Conservation (phyloP, 495 filamentous ascomycete species). For the Annulohypoxylon nitens region DNA sequence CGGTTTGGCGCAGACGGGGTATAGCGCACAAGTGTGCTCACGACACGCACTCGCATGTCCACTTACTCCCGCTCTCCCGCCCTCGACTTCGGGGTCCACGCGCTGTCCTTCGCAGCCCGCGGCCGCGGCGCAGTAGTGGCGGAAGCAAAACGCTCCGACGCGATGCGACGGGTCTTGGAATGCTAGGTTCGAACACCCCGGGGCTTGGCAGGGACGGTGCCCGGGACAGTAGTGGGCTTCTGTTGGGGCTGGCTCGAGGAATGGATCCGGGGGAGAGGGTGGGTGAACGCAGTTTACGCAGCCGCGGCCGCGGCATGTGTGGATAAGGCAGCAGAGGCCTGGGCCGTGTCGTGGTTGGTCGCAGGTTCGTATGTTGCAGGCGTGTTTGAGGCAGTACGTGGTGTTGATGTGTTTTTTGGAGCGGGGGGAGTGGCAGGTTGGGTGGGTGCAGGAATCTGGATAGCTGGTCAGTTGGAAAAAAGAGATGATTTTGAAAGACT, state of each 20-base stretch:
- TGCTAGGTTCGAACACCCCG: conserved; percentile 21
- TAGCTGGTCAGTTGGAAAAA: too few species aligned
- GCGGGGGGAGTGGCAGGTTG: conserved; percentile 30
- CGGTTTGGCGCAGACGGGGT: conserved; percentile 21
- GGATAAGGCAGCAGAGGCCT: conserved; percentile 23
- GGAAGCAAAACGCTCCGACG: conserved; percentile 32
- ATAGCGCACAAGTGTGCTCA: conserved; percentile 35
- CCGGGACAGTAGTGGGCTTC: conserved; percentile 22
- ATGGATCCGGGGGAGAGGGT: neutral
- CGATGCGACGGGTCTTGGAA: conserved; percentile 33
- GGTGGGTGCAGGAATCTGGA: conserved; percentile 32
- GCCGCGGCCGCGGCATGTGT: conserved; percentile 29
- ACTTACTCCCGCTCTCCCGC: conserved; percentile 5
- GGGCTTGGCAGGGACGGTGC: conserved; percentile 28
- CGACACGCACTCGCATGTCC: conserved; percentile 4
- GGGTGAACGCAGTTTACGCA: conserved; percentile 23
- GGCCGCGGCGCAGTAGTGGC: conserved; percentile 33
- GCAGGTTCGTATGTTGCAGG: conserved; percentile 31
- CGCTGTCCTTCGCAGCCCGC: conserved; percentile 23
- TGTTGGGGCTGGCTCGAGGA: neutral
- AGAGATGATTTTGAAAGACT: too few species aligned
- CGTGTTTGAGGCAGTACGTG: conserved; percentile 35
- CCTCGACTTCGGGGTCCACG: conserved; percentile 27
- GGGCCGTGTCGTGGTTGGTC: conserved; percentile 29
- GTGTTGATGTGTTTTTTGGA: conserved; percentile 19